A percentile compares a stretch with the other conserved stretches of the same genome.
Evolutionary conservation across 352 stramenopile species (phyloP).

Genomic region (Phytophthora citricola): DNA sequence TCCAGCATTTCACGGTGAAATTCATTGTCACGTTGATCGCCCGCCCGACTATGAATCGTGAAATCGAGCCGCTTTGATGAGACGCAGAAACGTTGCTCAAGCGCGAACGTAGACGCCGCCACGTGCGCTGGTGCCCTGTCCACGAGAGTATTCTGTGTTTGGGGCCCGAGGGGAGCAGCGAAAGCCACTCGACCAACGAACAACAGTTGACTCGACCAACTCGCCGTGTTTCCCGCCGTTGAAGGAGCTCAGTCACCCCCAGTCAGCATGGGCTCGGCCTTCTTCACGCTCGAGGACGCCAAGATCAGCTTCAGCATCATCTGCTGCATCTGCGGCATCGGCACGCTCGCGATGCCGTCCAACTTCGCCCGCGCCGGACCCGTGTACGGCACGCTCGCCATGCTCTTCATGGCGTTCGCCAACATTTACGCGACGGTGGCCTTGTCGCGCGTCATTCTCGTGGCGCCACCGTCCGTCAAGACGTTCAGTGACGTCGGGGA

Average conservation of each 20-base stretch:
- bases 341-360: conserved; percentile 67
- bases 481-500: conserved; percentile 56
- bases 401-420: conserved; percentile 70
- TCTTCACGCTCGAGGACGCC: conserved; percentile 64
- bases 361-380: conserved; percentile 67
- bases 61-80: conserved; percentile 25
- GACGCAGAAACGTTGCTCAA: conserved; percentile 12
- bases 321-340: conserved; percentile 72
- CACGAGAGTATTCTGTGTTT: conserved; percentile 39
- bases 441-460: conserved; percentile 47
- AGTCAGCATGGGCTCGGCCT: conserved; percentile 22
- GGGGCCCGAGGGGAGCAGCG: conserved; percentile 9
- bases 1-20: neutral
- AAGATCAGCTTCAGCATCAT: conserved; percentile 70
- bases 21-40: neutral
- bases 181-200: conserved; percentile 21
- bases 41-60: conserved; percentile 19
- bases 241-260: neutral
- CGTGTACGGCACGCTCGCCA: conserved; percentile 48
- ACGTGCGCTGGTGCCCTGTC: conserved; percentile 17
- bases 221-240: conserved; percentile 16
- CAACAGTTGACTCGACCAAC: conserved; percentile 3
- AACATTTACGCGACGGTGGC: conserved; percentile 71
- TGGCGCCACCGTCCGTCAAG: conserved; percentile 45
- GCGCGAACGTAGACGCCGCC: conserved; percentile 28